Conservation (phyloP, 257 asterid species). For the Jasminum sambac region DNA sequence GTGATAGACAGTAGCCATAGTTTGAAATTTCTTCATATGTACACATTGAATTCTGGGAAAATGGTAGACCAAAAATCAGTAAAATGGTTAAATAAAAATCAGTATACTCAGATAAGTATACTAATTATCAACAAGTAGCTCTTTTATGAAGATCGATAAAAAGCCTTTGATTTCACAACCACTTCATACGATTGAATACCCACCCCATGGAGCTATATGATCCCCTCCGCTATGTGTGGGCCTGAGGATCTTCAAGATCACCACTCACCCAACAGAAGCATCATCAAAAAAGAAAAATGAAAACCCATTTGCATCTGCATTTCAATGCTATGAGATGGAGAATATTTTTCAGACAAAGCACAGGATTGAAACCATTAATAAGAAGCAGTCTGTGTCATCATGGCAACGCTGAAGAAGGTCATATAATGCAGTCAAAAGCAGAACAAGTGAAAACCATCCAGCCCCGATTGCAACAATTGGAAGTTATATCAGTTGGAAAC, state of each 20-base stretch:
- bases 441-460: not conserved
- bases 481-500: not conserved
- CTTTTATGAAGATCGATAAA: slow-evolving; percentile 28
- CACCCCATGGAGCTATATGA: slow-evolving; percentile 50
- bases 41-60: not conserved
- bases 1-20: no score
- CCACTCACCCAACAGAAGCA: slow-evolving; percentile 30
- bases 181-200: slow-evolving; percentile 34
- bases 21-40: no score
- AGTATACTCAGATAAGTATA: not conserved
- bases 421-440: slow-evolving; percentile 1
- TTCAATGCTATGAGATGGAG: slow-evolving; percentile 19
- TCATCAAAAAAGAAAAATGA: slow-evolving; percentile 17
- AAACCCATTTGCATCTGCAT: slow-evolving; percentile 26
- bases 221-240: slow-evolving; percentile 42
- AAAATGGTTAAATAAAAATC: no score
- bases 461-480: no score
- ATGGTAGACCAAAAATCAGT: not conserved
- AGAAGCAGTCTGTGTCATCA: slow-evolving; percentile 7
- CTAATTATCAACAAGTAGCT: not conserved
- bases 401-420: not conserved
- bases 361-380: not conserved
- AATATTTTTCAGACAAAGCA: slow-evolving; percentile 1
- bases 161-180: slow-evolving; percentile 42
- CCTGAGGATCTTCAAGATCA: slow-evolving; percentile 49